Conservation (phyloP, 2,329 filamentous ascomycete species). For the Pseudogymnoascus sp. region DNA sequence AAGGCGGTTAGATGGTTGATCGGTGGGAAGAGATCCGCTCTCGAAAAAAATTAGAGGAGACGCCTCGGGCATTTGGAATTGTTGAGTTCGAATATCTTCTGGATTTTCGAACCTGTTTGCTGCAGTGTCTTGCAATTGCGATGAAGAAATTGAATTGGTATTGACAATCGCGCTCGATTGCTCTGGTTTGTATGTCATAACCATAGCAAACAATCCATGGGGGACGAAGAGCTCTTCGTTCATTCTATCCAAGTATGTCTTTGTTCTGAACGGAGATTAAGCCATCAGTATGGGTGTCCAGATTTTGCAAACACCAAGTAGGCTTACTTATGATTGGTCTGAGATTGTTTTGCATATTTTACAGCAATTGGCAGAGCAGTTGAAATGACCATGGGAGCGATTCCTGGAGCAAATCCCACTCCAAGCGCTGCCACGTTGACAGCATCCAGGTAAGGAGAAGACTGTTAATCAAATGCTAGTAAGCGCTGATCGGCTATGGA, state of each 20-base stretch:
- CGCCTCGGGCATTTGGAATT: conserved; percentile 29
- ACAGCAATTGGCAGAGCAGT: conserved; percentile 38
- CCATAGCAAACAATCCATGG: conserved; percentile 45
- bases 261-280: conserved; percentile 25
- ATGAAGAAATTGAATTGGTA: neutral
- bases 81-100: neutral
- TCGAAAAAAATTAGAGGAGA: conserved; percentile 34
- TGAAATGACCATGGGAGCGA: conserved; percentile 36
- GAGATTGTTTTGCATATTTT: conserved; percentile 33
- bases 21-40: neutral
- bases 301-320: neutral
- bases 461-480: conserved; percentile 1
- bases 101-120: neutral
- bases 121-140: neutral
- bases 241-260: conserved; percentile 47
- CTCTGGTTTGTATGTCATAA: conserved; percentile 47
- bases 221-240: conserved; percentile 52
- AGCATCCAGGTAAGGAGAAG: conserved; percentile 32
- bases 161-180: neutral
- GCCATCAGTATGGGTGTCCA: conserved; percentile 9
- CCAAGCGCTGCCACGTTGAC: conserved; percentile 36
- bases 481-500: neutral
- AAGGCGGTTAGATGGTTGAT: conserved; percentile 1
- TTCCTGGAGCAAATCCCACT: conserved; percentile 33
- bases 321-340: conserved; percentile 18